Percentiles rank a stretch among this genome's conserved stretches.
Conservation (phyloP, 2,329 filamentous ascomycete genomes). For the Gnomoniopsis sp. region DNA sequence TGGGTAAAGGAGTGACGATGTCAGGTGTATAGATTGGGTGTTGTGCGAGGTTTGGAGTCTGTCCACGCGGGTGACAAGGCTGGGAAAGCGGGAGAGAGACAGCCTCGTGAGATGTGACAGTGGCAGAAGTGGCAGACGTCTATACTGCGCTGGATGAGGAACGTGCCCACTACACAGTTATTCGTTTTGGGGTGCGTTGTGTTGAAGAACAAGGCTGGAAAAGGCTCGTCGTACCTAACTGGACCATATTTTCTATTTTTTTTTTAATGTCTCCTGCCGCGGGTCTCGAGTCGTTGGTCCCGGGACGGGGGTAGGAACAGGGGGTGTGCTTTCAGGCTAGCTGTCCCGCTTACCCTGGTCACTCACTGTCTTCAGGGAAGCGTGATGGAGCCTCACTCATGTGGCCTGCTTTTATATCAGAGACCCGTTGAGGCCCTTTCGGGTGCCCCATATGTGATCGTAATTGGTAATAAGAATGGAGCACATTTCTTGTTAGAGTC, state of each 20-base stretch:
- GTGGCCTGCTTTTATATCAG: not conserved
- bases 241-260: too few species aligned
- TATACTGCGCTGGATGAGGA: not conserved
- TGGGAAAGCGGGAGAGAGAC: not conserved
- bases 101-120: constrained; percentile 11
- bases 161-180: too few species aligned
- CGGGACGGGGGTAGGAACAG: too few species aligned
- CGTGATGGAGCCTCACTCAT: not conserved
- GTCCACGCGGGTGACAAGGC: constrained; percentile 15
- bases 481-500: too few species aligned
- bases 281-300: not conserved
- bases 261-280: not conserved
- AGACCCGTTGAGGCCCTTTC: too few species aligned
- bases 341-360: too few species aligned
- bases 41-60: not conserved
- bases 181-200: not conserved
- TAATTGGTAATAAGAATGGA: too few species aligned
- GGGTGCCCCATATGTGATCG: too few species aligned
- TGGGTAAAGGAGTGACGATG: constrained; percentile 12
- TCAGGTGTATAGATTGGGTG: constrained; percentile 11
- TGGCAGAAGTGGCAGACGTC: not conserved
- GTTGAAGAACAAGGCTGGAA: not conserved
- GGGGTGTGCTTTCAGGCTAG: too few species aligned
- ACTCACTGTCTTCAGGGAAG: too few species aligned
- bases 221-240: too few species aligned